These are phyloP conservation scores for Lentinula sp. DNA, from an alignment of 768 basidiomycete species.

Conservation along the genomic window DNA sequence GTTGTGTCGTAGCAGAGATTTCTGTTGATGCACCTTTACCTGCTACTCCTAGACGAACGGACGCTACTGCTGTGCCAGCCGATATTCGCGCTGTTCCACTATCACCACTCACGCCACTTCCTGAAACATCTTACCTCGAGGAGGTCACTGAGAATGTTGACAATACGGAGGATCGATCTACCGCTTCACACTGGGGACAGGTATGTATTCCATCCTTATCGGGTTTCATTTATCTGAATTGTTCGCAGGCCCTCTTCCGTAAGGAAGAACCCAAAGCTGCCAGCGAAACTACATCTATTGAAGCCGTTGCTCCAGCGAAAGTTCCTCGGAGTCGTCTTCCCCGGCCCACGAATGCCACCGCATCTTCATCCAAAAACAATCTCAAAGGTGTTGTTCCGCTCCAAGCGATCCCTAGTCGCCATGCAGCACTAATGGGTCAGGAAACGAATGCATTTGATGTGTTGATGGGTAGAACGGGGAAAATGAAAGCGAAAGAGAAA, in stretches of 20 bases:
- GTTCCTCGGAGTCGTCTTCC: neutral
- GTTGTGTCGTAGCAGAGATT: neutral
- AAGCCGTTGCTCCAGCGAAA: neutral
- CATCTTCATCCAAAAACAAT: neutral
- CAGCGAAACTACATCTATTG: neutral
- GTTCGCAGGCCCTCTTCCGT: neutral
- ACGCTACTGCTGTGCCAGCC: neutral
- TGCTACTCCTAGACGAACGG: neutral
- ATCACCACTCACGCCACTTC: conserved; percentile 5
- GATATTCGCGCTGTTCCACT: neutral
- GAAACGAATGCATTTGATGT: neutral
- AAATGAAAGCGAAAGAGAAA: neutral
- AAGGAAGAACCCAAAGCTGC: too few relatives aligned
- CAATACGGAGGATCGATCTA: neutral
- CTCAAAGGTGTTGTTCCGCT: neutral
- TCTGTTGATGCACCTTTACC: neutral
- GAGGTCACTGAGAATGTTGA: neutral
- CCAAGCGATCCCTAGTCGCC: neutral
- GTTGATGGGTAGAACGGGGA: neutral
- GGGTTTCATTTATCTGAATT: neutral
- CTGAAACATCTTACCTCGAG: neutral
- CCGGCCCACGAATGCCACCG: neutral
- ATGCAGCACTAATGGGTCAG: too few relatives aligned
- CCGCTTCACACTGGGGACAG: neutral
- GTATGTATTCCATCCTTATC: neutral